These are phyloP conservation scores for Glutinoglossum americanum DNA, from an alignment of 495 filamentous ascomycete genomes.

Conservation along the genomic window DNA sequence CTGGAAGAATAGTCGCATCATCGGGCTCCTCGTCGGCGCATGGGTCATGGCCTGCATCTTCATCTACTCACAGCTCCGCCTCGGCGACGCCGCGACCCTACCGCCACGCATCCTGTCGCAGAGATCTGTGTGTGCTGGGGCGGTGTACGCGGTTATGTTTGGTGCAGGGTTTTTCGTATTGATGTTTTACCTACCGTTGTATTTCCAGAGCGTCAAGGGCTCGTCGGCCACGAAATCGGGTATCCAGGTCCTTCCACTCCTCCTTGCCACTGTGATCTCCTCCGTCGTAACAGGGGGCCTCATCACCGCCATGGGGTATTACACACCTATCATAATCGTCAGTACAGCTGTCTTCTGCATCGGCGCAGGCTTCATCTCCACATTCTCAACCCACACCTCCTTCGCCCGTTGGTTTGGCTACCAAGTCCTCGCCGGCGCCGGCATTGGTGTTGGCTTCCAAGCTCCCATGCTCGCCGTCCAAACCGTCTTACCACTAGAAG, in stretches of 20 bases:
- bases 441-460: constrained; percentile 6
- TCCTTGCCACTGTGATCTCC: constrained; percentile 8
- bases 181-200: constrained; percentile 45
- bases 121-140: neutral
- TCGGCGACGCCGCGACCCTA: neutral
- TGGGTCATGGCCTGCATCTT: constrained; percentile 25
- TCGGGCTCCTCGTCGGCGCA: constrained; percentile 28
- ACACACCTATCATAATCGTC: constrained; percentile 4
- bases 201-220: constrained; percentile 55
- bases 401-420: constrained; percentile 4
- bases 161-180: constrained; percentile 4
- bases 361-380: constrained; percentile 5
- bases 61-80: constrained; percentile 1
- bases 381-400: neutral
- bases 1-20: constrained; percentile 30
- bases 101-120: constrained; percentile 5
- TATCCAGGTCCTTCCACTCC: constrained; percentile 36
- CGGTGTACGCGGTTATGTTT: constrained; percentile 2
- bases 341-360: constrained; percentile 5
- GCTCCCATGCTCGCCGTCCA: constrained; percentile 5
- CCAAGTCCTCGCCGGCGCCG: constrained; percentile 5
- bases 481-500: constrained; percentile 5
- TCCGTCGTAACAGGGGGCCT: neutral
- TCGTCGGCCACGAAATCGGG: constrained; percentile 33
- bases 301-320: constrained; percentile 3